Evolutionary conservation across 2,329 filamentous ascomycete species (phyloP).

Genomic region (Colletotrichum destructivum): DNA sequence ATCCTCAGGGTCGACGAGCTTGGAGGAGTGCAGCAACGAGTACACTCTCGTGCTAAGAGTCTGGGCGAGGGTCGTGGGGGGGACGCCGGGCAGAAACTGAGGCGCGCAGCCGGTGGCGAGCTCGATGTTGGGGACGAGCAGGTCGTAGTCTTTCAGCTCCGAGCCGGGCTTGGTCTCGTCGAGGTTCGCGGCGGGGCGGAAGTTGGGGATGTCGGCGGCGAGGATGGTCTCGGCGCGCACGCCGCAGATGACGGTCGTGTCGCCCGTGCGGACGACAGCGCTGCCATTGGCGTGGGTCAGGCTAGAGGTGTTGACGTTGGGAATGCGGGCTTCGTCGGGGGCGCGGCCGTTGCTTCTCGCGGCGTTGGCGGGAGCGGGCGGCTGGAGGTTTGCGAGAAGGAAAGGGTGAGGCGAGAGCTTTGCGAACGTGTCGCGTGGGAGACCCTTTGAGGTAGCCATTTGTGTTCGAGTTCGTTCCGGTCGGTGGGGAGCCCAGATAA

Average conservation of each 20-base stretch:
- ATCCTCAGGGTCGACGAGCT: conserved; percentile 76
- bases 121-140: conserved; percentile 95
- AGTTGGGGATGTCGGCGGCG: conserved; percentile 80
- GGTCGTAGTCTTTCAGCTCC: conserved; percentile 74
- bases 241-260: conserved; percentile 95
- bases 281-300: conserved; percentile 92
- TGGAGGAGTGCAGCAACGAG: conserved; percentile 80
- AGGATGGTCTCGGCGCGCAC: conserved; percentile 88
- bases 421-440: conserved; percentile 81
- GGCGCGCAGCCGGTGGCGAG: conserved; percentile 92
- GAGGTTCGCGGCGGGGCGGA: conserved; percentile 60
- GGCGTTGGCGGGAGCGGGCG: conserved; percentile 61
- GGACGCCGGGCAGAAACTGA: conserved; percentile 85
- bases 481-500: accelerated
- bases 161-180: conserved; percentile 45
- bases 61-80: conserved; percentile 86
- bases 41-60: conserved; percentile 86
- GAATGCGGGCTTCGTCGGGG: conserved; percentile 77
- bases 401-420: conserved; percentile 92
- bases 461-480: background rate
- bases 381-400: conserved; percentile 88
- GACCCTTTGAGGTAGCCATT: conserved; percentile 58
- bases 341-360: conserved; percentile 86
- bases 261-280: conserved; percentile 87
- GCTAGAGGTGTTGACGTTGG: conserved; percentile 86